These are phyloP conservation scores for Chaetomiaceae sp. DNA, from an alignment of 2,329 filamentous ascomycete species.

Conservation along the genomic window DNA sequence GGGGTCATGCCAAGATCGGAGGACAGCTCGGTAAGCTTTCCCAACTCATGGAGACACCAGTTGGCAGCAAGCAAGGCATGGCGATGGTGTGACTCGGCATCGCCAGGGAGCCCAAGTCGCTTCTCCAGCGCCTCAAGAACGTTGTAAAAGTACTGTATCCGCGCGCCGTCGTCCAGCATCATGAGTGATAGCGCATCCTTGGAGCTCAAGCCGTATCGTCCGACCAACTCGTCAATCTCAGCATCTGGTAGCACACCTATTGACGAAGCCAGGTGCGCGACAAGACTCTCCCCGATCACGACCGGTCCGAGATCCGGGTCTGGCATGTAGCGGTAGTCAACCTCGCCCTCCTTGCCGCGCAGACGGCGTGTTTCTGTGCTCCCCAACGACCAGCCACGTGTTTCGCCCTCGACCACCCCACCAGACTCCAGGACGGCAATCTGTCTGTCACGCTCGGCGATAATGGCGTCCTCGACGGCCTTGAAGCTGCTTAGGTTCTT, in stretches of 20 bases:
- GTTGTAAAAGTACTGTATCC: conserved; percentile 76
- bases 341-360: conserved; percentile 90
- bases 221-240: conserved; percentile 58
- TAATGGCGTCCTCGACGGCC: conserved; percentile 89
- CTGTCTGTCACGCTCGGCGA: conserved; percentile 85
- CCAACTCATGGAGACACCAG: conserved; percentile 73
- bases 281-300: conserved; percentile 65
- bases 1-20: conserved; percentile 35
- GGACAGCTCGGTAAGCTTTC: conserved; percentile 56
- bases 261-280: conserved; percentile 57
- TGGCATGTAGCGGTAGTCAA: conserved; percentile 98
- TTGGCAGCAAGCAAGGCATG: conserved; percentile 52
- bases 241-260: conserved; percentile 70
- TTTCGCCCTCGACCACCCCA: conserved; percentile 75
- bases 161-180: conserved; percentile 69
- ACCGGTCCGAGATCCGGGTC: conserved; percentile 86
- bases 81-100: conserved; percentile 23
- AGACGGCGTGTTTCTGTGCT: conserved; percentile 75
- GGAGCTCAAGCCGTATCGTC: conserved; percentile 62
- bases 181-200: conserved; percentile 83
- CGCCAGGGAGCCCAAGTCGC: conserved; percentile 14
- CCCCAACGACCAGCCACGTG: conserved; percentile 85
- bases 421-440: conserved; percentile 74
- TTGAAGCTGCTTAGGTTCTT: conserved; percentile 96
- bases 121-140: conserved; percentile 50